These are phyloP conservation scores for Dissophora globulifera DNA, from an alignment of 192 early-diverging fungal genomes.

Conservation along the genomic window DNA sequence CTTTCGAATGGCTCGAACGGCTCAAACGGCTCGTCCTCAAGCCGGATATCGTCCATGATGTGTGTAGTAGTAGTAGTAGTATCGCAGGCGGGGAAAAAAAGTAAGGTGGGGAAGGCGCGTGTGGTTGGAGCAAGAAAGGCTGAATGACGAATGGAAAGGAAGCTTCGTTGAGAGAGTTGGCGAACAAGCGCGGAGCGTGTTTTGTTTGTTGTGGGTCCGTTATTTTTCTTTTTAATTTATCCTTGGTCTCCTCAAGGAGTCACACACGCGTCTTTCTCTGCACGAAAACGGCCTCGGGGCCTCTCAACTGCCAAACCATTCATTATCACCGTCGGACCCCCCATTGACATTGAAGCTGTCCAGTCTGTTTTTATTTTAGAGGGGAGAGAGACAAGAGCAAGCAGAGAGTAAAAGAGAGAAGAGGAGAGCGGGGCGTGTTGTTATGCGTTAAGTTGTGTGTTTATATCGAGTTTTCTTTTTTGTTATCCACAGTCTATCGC, in stretches of 20 bases:
- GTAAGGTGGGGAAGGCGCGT: no score
- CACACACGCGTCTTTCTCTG: no score
- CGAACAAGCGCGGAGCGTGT: no score
- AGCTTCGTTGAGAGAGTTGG: background rate
- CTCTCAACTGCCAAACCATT: no score
- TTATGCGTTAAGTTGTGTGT: slow-evolving; percentile 1
- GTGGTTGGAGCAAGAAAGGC: background rate
- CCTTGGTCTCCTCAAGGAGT: no score
- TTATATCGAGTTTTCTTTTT: slow-evolving; percentile 13
- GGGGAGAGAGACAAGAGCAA: slow-evolving; percentile 11
- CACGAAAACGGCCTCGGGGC: no score
- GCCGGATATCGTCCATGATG: slow-evolving; percentile 38
- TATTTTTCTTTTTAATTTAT: background rate
- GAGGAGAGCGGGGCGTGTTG: slow-evolving; percentile 1
- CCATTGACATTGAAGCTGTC: background rate
- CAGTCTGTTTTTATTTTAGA: slow-evolving; percentile 27
- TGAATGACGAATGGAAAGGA: background rate
- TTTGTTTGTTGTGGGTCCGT: background rate
- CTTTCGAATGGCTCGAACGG: slow-evolving; percentile 41
- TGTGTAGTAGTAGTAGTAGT: background rate
- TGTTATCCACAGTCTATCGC: no score
- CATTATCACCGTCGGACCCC: no score
- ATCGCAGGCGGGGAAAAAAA: no score
- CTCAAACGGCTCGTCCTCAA: slow-evolving; percentile 41
- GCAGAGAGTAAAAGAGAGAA: background rate